A percentile compares a stretch with the other conserved stretches of the same genome.
phyloP scores from a whole-genome alignment of 768 basidiomycete species.

The Leccinum ochraceum region DNA sequence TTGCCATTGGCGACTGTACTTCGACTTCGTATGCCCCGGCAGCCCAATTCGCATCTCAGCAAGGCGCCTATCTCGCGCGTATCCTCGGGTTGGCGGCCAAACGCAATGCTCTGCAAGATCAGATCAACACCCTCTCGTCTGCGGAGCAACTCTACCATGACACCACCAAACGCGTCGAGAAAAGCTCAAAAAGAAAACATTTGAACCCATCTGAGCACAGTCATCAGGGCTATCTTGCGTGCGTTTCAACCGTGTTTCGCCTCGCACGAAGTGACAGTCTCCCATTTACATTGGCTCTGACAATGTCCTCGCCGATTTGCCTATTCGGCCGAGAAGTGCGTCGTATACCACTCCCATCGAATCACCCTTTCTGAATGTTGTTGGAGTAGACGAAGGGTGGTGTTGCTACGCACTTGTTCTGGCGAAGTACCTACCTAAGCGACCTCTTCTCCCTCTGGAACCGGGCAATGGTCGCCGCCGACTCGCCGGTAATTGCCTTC shows the following conservation, averaged over 20 bases:
- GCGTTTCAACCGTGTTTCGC: slow-evolving; percentile 21
- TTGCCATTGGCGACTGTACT: slow-evolving; percentile 94
- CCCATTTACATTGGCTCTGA: slow-evolving; percentile 88
- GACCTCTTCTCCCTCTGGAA: slow-evolving; percentile 95
- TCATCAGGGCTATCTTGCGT: slow-evolving; percentile 94
- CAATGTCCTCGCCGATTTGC: slow-evolving; percentile 95
- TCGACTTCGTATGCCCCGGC: slow-evolving; percentile 94
- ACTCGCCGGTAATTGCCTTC: slow-evolving; percentile 77
- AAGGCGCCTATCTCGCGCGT: slow-evolving; percentile 90
- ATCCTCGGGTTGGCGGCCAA: slow-evolving; percentile 76
- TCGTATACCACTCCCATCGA: neutral
- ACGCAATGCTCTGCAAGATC: slow-evolving; percentile 59
- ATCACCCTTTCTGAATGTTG: neutral
- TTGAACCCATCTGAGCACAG: slow-evolving; percentile 92
- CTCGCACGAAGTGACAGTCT: slow-evolving; percentile 3
- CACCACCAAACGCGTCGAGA: slow-evolving; percentile 52
- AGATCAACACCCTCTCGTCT: slow-evolving; percentile 31
- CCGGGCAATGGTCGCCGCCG: slow-evolving; percentile 70
- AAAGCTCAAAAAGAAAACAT: slow-evolving; percentile 64
- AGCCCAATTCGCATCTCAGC: slow-evolving; percentile 94
- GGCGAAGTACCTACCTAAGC: slow-evolving; percentile 93
- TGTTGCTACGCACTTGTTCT: slow-evolving; percentile 85
- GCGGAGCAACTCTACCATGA: slow-evolving; percentile 23
- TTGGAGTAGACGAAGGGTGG: slow-evolving; percentile 86
- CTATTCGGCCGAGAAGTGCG: slow-evolving; percentile 86